Evolutionary conservation across 2,329 filamentous ascomycete genomes (phyloP).

Genomic region (Claviceps africana): DNA sequence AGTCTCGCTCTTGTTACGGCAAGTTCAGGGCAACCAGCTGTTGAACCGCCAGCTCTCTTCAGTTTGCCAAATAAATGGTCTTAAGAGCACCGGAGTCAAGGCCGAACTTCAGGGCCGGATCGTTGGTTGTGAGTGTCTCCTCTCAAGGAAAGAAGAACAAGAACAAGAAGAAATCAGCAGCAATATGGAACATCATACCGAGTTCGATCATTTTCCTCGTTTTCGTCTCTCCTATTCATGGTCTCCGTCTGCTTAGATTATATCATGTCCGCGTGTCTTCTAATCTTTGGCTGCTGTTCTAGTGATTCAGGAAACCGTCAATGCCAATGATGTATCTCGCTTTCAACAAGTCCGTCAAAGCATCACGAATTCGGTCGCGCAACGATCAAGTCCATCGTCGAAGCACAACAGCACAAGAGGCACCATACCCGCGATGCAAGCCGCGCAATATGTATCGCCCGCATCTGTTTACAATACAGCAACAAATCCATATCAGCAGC

Average conservation of each 20-base stretch:
- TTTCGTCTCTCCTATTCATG: not conserved
- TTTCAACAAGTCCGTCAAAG: conserved; percentile 31
- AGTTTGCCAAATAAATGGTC: conserved; percentile 60
- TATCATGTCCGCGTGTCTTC: not conserved
- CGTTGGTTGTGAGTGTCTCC: conserved; percentile 50
- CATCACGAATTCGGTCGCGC: conserved; percentile 21
- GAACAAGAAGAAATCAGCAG: not conserved
- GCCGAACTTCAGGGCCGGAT: conserved; percentile 67
- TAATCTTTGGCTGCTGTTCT: conserved; percentile 2
- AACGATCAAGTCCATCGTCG: conserved; percentile 15
- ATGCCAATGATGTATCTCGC: conserved; percentile 22
- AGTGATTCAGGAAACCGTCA: conserved; percentile 29
- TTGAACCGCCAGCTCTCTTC: conserved; percentile 55
- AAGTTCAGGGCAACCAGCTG: conserved; percentile 29
- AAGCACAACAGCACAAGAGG: conserved; percentile 7
- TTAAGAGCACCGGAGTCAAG: conserved; percentile 76
- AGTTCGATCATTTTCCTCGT: not conserved
- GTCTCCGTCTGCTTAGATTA: not conserved
- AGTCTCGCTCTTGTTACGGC: conserved; percentile 29
- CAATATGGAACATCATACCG: not conserved
- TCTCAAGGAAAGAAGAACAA: not conserved
- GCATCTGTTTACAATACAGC: conserved; percentile 11
- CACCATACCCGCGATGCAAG: not conserved
- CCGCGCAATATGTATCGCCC: conserved; percentile 7
- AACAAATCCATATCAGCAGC: conserved; percentile 5